These are phyloP conservation scores for Mortierella sp. DNA, from an alignment of 371 early-diverging fungal species.

Conservation along the genomic window DNA sequence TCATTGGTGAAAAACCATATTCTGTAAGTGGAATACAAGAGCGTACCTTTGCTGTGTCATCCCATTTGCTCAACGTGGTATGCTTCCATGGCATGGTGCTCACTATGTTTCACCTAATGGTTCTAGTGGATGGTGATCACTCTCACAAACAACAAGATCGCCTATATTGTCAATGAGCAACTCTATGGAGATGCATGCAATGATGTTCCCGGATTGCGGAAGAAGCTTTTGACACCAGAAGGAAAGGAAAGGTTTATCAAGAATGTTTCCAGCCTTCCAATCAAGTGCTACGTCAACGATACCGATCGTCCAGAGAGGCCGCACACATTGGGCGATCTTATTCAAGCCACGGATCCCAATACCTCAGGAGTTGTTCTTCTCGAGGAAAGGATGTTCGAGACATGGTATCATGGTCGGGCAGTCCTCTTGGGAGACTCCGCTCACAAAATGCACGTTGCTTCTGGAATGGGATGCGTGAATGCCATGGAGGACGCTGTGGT, in stretches of 20 bases:
- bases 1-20: neutral
- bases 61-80: no score
- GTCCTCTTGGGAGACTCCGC: slow-evolving; percentile 38
- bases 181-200: neutral
- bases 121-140: slow-evolving; percentile 7
- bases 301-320: neutral
- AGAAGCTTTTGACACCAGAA: slow-evolving; percentile 14
- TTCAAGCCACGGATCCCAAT: slow-evolving; percentile 20
- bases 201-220: slow-evolving; percentile 1
- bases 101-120: neutral
- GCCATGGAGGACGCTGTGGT: slow-evolving; percentile 39
- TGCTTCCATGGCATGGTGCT: no score
- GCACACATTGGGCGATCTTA: slow-evolving; percentile 14
- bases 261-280: slow-evolving; percentile 4
- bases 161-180: slow-evolving; percentile 1
- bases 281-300: slow-evolving; percentile 6
- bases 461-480: slow-evolving; percentile 24
- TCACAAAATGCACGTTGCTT: slow-evolving; percentile 23
- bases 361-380: slow-evolving; percentile 23
- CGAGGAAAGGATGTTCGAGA: slow-evolving; percentile 28
- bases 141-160: slow-evolving; percentile 6
- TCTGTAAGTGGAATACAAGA: neutral
- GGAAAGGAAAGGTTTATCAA: slow-evolving; percentile 18
- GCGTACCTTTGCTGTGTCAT: neutral
- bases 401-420: slow-evolving; percentile 16